Base-by-base conservation (phyloP, 352 stramenopile genomes). In the Phytophthora pluvialis region DNA sequence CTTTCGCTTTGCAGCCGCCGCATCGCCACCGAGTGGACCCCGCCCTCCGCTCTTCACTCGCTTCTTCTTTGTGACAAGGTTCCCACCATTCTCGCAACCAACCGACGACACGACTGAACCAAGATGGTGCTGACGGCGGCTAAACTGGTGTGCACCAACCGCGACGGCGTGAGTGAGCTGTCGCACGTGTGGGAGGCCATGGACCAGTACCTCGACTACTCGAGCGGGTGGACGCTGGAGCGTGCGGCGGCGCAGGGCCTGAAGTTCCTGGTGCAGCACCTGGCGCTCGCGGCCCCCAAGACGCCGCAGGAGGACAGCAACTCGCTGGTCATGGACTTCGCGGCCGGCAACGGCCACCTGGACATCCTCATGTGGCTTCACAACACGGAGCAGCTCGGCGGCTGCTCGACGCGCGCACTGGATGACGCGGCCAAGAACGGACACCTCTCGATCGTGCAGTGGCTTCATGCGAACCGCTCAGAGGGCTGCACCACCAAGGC, bases 271-370 rank as follows among this genome's bases (percentile, higher is more conserved):
- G 80, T 91, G 56, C 77, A 90, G 70, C 80, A 90, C 45, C 56
- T 91, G 49, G 83, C 83, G 38, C 64, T 85, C 10, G 58, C 67
- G 16, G 38, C 67, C 12, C 56, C 60, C 36, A 64, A 53, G 60
- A 64, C 68, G 28, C 57, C 36, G 43, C 57, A 73, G 15, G 33
- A 71, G 10, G 70, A 73, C 33, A 60, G 16, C 18, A 74, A 71
- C 54, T 78, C 75, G 74, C 72, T 90, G 13, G 80, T 89, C 29
- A 90, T 92, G 81, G 83, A 90, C 53, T 92, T 90, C 53, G 83
- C 83, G 15, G 81, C 81, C 9, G 62, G 72, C 60, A 88, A 86
- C 47, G 83, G 81, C 29, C 79, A 92, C 54, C 39, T 91, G 15
- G 83, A 90, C 65, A 91, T 91, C 59, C 78, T 86, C 51, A 75